A percentile compares a stretch with the other conserved stretches of the same genome.
Evolutionary conservation across 768 basidiomycete species (phyloP).

Genomic region (Termitomyces sp.): DNA sequence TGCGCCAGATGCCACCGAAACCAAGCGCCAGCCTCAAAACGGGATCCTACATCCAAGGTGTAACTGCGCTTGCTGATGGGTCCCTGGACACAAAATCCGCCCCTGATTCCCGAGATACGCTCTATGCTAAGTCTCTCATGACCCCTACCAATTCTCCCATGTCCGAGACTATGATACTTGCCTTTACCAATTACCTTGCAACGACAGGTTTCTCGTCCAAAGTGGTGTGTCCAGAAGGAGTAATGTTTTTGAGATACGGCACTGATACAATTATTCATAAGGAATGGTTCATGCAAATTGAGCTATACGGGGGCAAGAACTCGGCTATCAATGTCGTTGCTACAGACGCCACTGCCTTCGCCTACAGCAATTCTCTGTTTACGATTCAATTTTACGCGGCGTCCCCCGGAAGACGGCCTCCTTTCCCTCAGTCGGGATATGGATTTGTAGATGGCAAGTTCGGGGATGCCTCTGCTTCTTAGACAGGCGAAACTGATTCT

Average conservation of each 20-base stretch:
- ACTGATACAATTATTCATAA: slow-evolving; percentile 3
- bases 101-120: slow-evolving; percentile 23
- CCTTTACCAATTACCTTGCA: slow-evolving; percentile 30
- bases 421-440: slow-evolving; percentile 39
- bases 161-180: slow-evolving; percentile 22
- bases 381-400: slow-evolving; percentile 48
- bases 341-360: slow-evolving; percentile 37
- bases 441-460: slow-evolving; percentile 32
- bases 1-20: slow-evolving; percentile 9
- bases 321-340: slow-evolving; percentile 40
- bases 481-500: not conserved
- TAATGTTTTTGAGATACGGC: not conserved
- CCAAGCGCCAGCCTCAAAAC: slow-evolving; percentile 3
- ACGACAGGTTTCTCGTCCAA: slow-evolving; percentile 24
- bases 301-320: slow-evolving; percentile 37
- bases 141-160: slow-evolving; percentile 24
- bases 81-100: slow-evolving; percentile 18
- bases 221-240: slow-evolving; percentile 15
- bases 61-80: slow-evolving; percentile 9
- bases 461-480: not conserved
- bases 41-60: slow-evolving; percentile 17
- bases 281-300: slow-evolving; percentile 34
- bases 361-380: slow-evolving; percentile 36
- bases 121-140: slow-evolving; percentile 30
- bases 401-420: slow-evolving; percentile 25